phyloP scores from a whole-genome alignment of 768 basidiomycete species.

The Naematelia aurantialba region DNA sequence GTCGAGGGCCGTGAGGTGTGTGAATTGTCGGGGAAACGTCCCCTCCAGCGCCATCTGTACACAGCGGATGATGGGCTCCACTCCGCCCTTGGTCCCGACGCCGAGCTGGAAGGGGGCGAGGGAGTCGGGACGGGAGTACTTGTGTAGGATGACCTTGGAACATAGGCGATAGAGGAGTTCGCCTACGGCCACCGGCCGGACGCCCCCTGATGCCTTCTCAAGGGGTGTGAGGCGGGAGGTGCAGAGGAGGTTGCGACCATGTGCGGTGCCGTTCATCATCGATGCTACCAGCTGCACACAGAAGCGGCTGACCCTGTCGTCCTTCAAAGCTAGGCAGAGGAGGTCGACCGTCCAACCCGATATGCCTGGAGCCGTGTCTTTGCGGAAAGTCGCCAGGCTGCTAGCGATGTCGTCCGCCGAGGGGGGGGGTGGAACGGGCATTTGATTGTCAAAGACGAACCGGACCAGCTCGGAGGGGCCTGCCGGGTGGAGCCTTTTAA shows the following conservation, averaged over 20 bases:
- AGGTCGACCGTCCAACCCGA: constrained; percentile 15
- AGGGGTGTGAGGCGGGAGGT: constrained; percentile 4
- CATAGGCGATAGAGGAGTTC: constrained; percentile 20
- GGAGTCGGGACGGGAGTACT: background rate
- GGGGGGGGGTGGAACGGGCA: background rate
- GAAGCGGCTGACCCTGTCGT: background rate
- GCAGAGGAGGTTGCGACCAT: constrained; percentile 14
- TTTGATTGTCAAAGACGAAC: background rate
- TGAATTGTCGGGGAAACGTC: constrained; percentile 4
- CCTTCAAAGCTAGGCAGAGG: constrained; percentile 5
- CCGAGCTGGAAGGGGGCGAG: constrained; percentile 15
- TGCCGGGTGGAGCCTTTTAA: background rate
- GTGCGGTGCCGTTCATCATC: constrained; percentile 3
- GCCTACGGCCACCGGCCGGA: constrained; percentile 21
- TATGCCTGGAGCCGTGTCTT: constrained; percentile 7
- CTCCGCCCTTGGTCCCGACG: constrained; percentile 18
- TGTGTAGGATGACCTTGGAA: constrained; percentile 14
- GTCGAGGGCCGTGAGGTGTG: constrained; percentile 26
- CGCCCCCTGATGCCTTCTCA: background rate
- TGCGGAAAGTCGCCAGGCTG: constrained; percentile 4
- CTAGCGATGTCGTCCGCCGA: constrained; percentile 1
- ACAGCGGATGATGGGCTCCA: constrained; percentile 15
- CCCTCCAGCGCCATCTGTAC: constrained; percentile 17
- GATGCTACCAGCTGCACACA: background rate
- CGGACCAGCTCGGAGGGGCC: background rate